A percentile compares a stretch with the other conserved stretches of the same genome.
Evolutionary conservation across 805 yeast genomes (phyloP).

Genomic region (Zygosaccharomyces bisporus): DNA sequence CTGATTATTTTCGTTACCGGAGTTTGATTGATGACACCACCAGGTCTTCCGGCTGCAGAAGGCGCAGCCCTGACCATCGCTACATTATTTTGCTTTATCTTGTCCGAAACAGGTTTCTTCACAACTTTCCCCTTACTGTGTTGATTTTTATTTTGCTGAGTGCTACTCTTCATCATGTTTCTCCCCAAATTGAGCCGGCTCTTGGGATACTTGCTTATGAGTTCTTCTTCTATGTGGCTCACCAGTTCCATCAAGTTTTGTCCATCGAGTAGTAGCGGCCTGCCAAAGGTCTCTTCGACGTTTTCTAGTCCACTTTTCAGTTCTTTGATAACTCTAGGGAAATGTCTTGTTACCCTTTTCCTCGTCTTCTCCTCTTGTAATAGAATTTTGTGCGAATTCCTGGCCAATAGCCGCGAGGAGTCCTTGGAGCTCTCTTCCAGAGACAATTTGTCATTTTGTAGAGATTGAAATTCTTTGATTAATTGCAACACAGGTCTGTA

Average conservation of each 20-base stretch:
- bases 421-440: constrained; percentile 72
- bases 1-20: constrained; percentile 10
- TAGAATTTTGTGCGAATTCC: constrained; percentile 74
- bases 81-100: not conserved
- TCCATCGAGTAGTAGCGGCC: constrained; percentile 35
- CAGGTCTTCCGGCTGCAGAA: not conserved
- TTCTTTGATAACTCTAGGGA: constrained; percentile 59
- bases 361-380: constrained; percentile 76
- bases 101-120: not conserved
- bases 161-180: not conserved
- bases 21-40: constrained; percentile 11
- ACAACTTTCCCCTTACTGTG: not conserved
- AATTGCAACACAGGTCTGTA: constrained; percentile 53
- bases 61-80: not conserved
- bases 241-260: constrained; percentile 30
- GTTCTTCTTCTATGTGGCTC: constrained; percentile 33
- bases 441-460: constrained; percentile 56
- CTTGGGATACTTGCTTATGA: constrained; percentile 33
- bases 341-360: constrained; percentile 57
- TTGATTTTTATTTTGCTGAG: not conserved
- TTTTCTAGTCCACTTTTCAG: constrained; percentile 46
- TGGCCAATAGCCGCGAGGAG: constrained; percentile 69
- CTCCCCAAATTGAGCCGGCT: constrained; percentile 25
- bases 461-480: constrained; percentile 51
- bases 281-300: constrained; percentile 45